phyloP scores from a whole-genome alignment of 345 rosid species.

The Syzygium grande region DNA sequence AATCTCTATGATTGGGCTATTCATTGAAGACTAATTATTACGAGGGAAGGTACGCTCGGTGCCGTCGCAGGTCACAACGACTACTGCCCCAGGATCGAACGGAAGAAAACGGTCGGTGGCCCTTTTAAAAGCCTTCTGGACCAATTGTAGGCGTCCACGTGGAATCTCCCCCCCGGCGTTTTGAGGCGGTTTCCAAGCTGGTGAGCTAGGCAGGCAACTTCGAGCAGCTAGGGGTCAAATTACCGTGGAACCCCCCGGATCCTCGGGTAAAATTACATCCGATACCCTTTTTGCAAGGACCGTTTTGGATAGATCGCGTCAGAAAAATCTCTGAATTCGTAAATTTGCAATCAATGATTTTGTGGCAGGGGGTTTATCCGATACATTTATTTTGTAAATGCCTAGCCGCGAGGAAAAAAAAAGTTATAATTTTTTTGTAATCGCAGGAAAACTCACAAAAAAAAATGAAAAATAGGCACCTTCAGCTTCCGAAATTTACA shows the following conservation, averaged over 20 bases:
- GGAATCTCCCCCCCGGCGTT: neutral
- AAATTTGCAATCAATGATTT: neutral
- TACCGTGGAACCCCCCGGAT: neutral
- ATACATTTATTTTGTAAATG: neutral
- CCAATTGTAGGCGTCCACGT: neutral
- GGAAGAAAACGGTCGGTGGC: neutral
- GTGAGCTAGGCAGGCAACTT: neutral
- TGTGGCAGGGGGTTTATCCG: neutral
- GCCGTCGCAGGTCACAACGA: neutral
- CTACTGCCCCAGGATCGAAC: neutral
- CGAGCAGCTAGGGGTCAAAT: neutral
- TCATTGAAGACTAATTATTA: neutral
- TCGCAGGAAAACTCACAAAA: neutral
- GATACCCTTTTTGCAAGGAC: neutral
- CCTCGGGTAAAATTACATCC: neutral
- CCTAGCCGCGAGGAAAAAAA: neutral
- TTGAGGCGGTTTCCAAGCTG: neutral
- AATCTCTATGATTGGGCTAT: neutral
- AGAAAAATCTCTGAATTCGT: neutral
- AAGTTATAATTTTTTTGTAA: neutral
- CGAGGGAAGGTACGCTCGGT: neutral
- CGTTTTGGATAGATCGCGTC: neutral
- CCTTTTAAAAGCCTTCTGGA: neutral
- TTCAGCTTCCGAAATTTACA: neutral
- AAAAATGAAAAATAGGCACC: no score